Percentiles rank a stretch among this genome's conserved stretches.
Conservation (phyloP, 2,329 filamentous ascomycete genomes). For the Pseudogymnoascus verrucosus region DNA sequence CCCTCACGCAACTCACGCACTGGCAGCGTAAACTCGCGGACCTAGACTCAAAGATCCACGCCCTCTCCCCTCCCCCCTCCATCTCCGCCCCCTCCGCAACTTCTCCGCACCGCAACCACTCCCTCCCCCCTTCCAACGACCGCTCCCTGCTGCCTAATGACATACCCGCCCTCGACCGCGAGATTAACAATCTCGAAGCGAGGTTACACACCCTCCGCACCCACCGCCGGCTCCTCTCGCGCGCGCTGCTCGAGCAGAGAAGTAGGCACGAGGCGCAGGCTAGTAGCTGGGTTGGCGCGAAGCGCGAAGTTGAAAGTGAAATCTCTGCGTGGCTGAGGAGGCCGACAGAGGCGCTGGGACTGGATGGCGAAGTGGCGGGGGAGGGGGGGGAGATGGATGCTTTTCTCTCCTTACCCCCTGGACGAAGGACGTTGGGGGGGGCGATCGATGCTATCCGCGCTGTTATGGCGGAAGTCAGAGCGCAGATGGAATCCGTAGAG, state of each 20-base stretch:
- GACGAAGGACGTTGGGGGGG: constrained; percentile 57
- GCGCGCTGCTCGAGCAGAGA: background rate
- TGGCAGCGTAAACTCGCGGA: background rate
- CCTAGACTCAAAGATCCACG: background rate
- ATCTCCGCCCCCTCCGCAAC: background rate
- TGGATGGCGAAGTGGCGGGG: constrained; percentile 27
- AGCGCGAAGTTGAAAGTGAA: background rate
- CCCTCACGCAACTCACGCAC: background rate
- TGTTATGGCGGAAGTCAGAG: background rate
- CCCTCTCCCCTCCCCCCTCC: background rate
- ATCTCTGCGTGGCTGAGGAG: background rate
- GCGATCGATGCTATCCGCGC: background rate
- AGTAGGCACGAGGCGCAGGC: background rate
- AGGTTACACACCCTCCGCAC: background rate
- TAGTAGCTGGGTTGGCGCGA: background rate
- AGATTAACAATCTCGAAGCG: background rate
- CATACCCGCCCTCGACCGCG: background rate
- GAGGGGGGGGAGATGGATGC: constrained; percentile 27
- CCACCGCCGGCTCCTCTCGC: background rate
- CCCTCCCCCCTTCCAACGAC: background rate
- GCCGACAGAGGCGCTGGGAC: constrained; percentile 20
- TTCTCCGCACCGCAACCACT: background rate
- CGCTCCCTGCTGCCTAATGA: background rate
- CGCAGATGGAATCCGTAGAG: constrained; percentile 37
- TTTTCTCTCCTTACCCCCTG: constrained; percentile 50